Evolutionary conservation across 2,329 filamentous ascomycete genomes (phyloP), one percentile per base, ranked within the genome.

Genomic region (Paracoccidioides brasiliensis): DNA sequence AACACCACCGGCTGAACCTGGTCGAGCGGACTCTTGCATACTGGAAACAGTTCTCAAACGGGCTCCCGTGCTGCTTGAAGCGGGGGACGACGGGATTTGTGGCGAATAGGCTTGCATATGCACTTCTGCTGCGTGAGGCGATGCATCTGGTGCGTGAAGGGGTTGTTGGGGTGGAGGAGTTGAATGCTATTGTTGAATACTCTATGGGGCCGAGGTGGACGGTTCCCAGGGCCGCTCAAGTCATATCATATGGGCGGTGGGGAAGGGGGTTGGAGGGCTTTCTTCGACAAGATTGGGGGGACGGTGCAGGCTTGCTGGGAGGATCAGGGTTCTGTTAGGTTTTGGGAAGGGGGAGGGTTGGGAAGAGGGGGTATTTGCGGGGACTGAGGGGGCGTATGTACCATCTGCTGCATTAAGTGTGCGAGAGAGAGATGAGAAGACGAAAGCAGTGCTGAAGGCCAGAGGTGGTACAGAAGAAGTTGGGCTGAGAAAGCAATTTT

Each of bases 191-290:
- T 50, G 72, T 81, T 10, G 71, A 74, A 63, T 68, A 71, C 14
- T 76, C 73, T 45, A 72, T 81, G 67, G 79, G 79, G 1, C 77
- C 78, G 0, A 61, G 78, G 52, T 81, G 79, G 78, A 74, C 76
- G 7, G 73, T 79, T 5, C 75, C 75, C 76, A 28, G 79, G 79
- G 1, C 76, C 79, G 3, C 81, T 82, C 63, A 78, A 79, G 64
- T 77, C 76, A 51, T 82, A 82, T 67, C 76, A 79, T 67, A 78
- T 78, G 53, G 80, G 80, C 2, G 80, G 80, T 9, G 80, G 80
- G 2, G 69, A 72, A 9, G 75, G 72, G 2, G 79, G 80, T 0
- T 65, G 82, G 55, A 66, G 70, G 10, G 75, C 71, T 0, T 80
- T 82, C 56, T 72, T 82, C 60, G 70, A 74, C 48, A 82, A 81